A percentile compares a stretch with the other conserved stretches of the same genome.
These are phyloP conservation scores for Inonotus hispidus DNA, from an alignment of 1,284 basidiomycete genomes.

Conservation along the genomic window DNA sequence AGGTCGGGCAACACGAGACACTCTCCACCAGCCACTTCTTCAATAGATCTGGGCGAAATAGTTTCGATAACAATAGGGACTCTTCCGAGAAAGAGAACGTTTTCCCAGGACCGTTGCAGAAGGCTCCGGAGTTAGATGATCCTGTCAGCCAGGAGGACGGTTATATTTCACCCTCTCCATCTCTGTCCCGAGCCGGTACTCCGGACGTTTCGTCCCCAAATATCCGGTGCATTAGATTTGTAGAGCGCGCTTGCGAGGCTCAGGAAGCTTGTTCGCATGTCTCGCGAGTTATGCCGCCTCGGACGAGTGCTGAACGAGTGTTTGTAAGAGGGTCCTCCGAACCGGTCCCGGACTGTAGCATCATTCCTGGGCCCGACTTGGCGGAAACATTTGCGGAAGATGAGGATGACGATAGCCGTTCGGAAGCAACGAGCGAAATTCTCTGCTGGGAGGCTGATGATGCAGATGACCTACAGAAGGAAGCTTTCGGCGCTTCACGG, in stretches of 20 bases:
- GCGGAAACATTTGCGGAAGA: conserved; percentile 7
- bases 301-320: not conserved
- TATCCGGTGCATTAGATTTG: not conserved
- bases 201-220: conserved; percentile 63
- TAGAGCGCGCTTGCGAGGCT: not conserved
- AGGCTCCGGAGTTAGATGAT: conserved; percentile 24
- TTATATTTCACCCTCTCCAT: conserved; percentile 63
- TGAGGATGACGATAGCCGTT: not conserved
- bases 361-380: conserved; percentile 16
- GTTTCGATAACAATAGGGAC: not conserved
- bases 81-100: not conserved
- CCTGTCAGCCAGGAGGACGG: conserved; percentile 68
- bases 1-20: conserved; percentile 9
- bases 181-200: conserved; percentile 42
- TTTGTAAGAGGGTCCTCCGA: conserved; percentile 18
- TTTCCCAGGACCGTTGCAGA: conserved; percentile 22
- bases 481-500: not conserved
- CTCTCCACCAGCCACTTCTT: conserved; percentile 25
- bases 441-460: conserved; percentile 13
- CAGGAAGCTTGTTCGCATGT: not conserved
- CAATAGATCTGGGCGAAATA: not conserved
- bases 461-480: not conserved
- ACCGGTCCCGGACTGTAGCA: conserved; percentile 1
- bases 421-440: conserved; percentile 14
- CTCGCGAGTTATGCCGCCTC: not conserved